Percentiles rank a stretch among this genome's conserved stretches.
Conservation (phyloP, 331 rosid species). For the Prunus yedoensis region DNA sequence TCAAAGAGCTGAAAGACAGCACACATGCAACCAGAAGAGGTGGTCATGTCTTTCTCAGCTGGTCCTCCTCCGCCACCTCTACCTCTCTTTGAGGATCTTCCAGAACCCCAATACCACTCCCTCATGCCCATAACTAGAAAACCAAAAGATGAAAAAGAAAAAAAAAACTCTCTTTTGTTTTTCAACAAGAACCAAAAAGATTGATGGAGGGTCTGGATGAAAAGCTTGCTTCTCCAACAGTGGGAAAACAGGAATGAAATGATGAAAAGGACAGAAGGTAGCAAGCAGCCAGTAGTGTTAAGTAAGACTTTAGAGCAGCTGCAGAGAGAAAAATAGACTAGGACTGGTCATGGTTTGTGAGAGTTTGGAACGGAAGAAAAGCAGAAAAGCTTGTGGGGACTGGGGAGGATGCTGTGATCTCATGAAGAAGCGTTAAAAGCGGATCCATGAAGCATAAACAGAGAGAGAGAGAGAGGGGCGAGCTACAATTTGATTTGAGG, state of each 20-base stretch:
- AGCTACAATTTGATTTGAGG: slow-evolving; percentile 30
- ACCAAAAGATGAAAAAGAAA: background rate
- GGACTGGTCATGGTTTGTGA: slow-evolving; percentile 12
- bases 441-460: slow-evolving; percentile 65
- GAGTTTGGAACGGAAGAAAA: slow-evolving; percentile 8
- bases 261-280: background rate
- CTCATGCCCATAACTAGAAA: slow-evolving; percentile 50
- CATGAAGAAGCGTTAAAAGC: slow-evolving; percentile 53
- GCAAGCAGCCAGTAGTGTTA: background rate
- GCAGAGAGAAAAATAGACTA: background rate
- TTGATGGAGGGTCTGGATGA: background rate
- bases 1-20: slow-evolving; percentile 69
- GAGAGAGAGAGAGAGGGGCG: background rate
- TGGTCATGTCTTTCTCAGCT: slow-evolving; percentile 16
- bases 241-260: background rate
- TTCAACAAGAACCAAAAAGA: slow-evolving; percentile 13
- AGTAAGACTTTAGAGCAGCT: background rate
- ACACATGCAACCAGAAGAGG: slow-evolving; percentile 67
- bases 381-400: slow-evolving; percentile 17
- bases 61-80: slow-evolving; percentile 15
- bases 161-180: slow-evolving; percentile 3
- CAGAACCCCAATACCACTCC: slow-evolving; percentile 44
- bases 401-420: slow-evolving; percentile 1
- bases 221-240: slow-evolving; percentile 12
- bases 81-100: slow-evolving; percentile 48